A percentile compares a stretch with the other conserved stretches of the same genome.
Conservation (phyloP, 202 grass and related monocot genomes). For the Panicum virgatum region DNA sequence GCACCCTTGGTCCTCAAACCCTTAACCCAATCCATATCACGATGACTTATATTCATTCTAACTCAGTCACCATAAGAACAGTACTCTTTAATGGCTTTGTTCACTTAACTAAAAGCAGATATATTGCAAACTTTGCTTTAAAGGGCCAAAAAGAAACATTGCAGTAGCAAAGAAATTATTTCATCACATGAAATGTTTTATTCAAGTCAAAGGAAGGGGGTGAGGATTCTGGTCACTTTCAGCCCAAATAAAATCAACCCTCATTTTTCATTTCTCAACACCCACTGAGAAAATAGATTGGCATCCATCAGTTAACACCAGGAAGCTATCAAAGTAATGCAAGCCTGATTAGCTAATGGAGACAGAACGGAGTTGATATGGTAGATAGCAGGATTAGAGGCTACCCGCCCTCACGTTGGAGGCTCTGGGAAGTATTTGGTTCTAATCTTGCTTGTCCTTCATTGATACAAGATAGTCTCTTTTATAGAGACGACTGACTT, state of each 20-base stretch:
- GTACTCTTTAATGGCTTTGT: not conserved
- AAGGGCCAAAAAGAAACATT: not conserved
- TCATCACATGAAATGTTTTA: constrained; percentile 9
- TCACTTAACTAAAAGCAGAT: constrained; percentile 17
- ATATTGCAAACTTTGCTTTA: constrained; percentile 11
- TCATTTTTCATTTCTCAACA: not conserved
- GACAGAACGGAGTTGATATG: no score
- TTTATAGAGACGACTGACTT: no score
- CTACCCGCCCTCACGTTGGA: no score
- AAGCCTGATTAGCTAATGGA: no score
- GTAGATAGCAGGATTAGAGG: no score
- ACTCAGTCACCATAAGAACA: not conserved
- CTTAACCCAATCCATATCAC: not conserved
- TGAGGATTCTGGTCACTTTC: not conserved
- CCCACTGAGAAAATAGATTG: constrained; percentile 1
- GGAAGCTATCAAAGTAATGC: not conserved
- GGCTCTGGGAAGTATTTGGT: no score
- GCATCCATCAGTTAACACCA: constrained; percentile 29
- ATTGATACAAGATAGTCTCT: no score
- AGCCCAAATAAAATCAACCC: not conserved
- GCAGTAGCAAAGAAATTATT: not conserved
- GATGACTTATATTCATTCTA: not conserved
- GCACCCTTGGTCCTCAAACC: not conserved
- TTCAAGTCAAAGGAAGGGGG: constrained; percentile 5
- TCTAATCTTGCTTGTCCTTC: no score